Percentiles rank a stretch among this genome's conserved stretches.
Conservation (phyloP, 345 rosid genomes). For the Limnanthes douglasii region DNA sequence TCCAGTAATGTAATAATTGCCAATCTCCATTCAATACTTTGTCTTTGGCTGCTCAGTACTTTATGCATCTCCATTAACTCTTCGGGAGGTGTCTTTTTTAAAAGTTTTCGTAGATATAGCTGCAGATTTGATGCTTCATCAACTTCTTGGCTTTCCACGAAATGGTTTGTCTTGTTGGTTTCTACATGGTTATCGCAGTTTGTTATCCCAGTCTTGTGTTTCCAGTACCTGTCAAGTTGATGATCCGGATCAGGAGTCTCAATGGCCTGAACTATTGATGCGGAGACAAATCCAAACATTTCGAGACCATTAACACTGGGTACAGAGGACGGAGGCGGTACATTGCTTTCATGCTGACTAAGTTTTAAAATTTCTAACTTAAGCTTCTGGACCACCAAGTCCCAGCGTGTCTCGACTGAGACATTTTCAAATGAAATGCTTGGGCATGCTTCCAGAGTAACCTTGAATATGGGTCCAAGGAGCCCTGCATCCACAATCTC, state of each 20-base stretch:
- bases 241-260: conserved; percentile 79
- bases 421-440: conserved; percentile 33
- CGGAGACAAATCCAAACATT: conserved; percentile 81
- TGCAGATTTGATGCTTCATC: no score
- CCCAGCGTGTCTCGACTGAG: conserved; percentile 86
- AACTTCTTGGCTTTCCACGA: no score
- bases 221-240: conserved; percentile 65
- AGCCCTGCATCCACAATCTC: conserved; percentile 81
- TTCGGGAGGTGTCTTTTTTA: conserved; percentile 34
- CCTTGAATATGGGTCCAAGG: conserved; percentile 88
- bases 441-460: conserved; percentile 58
- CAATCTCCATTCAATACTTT: conserved; percentile 22
- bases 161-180: no score
- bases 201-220: conserved; percentile 19
- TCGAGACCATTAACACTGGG: conserved; percentile 46
- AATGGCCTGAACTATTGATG: conserved; percentile 46
- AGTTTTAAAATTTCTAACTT: conserved; percentile 40
- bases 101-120: conserved; percentile 31
- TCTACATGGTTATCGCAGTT: conserved; percentile 22
- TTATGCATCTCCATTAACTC: conserved; percentile 42
- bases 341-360: conserved; percentile 15
- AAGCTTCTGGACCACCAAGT: conserved; percentile 44
- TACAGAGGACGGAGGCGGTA: conserved; percentile 20
- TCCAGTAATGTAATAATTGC: conserved; percentile 37
- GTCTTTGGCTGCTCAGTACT: conserved; percentile 28